Percentiles rank a stretch among this genome's conserved stretches.
phyloP scores from a whole-genome alignment of 129 eudicot species.

The Pseudognaphalium luteoalbum region DNA sequence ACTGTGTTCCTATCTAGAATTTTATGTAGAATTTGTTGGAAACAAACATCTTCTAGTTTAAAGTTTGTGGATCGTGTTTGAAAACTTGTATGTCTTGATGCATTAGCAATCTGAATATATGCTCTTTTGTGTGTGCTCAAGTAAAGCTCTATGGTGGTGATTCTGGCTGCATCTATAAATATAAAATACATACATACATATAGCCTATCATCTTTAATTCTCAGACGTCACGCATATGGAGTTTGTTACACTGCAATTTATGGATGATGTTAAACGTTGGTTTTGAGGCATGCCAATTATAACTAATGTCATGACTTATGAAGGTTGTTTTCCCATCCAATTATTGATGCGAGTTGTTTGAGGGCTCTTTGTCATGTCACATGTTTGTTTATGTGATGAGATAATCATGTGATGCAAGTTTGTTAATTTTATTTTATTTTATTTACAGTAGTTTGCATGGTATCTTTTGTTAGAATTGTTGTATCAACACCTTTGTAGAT shows the following conservation, averaged over 20 bases:
- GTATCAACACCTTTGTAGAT: neutral
- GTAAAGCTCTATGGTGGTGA: neutral
- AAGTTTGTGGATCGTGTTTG: conserved; percentile 11
- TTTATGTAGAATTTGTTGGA: neutral
- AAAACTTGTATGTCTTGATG: conserved; percentile 14
- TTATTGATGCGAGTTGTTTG: neutral
- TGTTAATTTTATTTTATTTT: neutral
- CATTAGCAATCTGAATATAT: conserved; percentile 6
- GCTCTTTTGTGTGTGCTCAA: neutral
- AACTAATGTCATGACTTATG: neutral
- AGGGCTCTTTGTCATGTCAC: conserved; percentile 39
- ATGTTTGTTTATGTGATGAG: conserved; percentile 17
- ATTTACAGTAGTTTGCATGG: neutral
- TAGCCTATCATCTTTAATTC: neutral
- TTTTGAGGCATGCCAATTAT: neutral
- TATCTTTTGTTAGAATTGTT: neutral
- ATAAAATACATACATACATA: neutral
- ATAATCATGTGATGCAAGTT: neutral
- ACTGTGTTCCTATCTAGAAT: conserved; percentile 12
- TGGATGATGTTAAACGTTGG: neutral
- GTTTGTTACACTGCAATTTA: neutral
- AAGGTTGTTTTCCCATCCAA: neutral
- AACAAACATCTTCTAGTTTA: neutral
- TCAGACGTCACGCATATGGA: neutral
- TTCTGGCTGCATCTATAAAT: neutral